Percentiles rank a stretch among this genome's conserved stretches.
phyloP scores from a whole-genome alignment of 345 rosid species.

The Alliaria petiolata region DNA sequence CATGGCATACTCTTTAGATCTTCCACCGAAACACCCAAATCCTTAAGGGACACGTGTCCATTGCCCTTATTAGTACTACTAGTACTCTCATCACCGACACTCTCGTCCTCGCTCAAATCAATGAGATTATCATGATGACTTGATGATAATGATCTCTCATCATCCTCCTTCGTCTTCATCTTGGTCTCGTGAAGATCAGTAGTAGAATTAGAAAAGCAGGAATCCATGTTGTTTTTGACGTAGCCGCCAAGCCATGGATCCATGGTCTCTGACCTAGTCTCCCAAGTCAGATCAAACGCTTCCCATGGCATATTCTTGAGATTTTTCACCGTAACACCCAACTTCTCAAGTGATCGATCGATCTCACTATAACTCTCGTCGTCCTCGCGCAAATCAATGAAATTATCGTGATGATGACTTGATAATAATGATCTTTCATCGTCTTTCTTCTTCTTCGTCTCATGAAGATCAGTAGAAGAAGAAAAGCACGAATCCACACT shows the following conservation, averaged over 20 bases:
- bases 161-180: too few relatives aligned
- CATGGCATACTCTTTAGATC: slow-evolving; percentile 5
- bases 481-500: neutral
- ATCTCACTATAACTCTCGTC: neutral
- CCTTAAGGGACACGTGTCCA: neutral
- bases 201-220: too few relatives aligned
- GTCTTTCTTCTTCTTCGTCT: neutral
- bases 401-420: neutral
- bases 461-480: neutral
- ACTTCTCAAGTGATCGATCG: neutral
- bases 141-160: too few relatives aligned
- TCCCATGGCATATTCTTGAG: slow-evolving; percentile 2
- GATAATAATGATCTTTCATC: too few relatives aligned
- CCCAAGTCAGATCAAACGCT: slow-evolving; percentile 3
- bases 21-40: neutral
- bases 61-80: too few relatives aligned
- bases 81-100: neutral
- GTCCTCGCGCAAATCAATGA: neutral
- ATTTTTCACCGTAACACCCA: slow-evolving; percentile 4
- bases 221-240: too few relatives aligned
- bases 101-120: too few relatives aligned
- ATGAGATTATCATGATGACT: too few relatives aligned
- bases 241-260: too few relatives aligned
- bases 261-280: too few relatives aligned
- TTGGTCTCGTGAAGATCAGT: too few relatives aligned